These are phyloP conservation scores for Carpinus fangiana DNA, from an alignment of 306 rosid genomes.

Conservation along the genomic window DNA sequence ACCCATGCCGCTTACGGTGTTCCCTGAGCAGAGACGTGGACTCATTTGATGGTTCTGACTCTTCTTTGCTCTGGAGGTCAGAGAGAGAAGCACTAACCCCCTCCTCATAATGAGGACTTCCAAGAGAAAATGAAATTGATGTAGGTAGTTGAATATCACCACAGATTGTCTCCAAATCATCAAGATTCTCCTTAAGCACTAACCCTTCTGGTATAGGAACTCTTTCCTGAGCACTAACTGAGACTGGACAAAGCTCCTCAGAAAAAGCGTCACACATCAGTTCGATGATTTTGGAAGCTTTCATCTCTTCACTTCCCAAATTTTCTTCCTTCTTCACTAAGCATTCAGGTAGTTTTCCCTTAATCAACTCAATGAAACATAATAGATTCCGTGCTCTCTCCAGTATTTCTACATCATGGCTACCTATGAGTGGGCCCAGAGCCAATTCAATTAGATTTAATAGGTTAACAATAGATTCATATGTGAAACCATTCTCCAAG, in stretches of 20 bases:
- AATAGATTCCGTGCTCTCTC: constrained; percentile 76
- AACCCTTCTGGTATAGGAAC: constrained; percentile 82
- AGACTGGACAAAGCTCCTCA: constrained; percentile 76
- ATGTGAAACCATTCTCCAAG: constrained; percentile 33
- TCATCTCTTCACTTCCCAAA: constrained; percentile 37
- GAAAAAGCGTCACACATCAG: constrained; percentile 55
- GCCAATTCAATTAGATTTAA: constrained; percentile 57
- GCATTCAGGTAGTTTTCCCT: constrained; percentile 38
- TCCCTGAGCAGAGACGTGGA: constrained; percentile 72
- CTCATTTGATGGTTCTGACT: constrained; percentile 53
- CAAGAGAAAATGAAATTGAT: constrained; percentile 40
- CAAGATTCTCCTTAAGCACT: constrained; percentile 69
- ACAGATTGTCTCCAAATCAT: constrained; percentile 58
- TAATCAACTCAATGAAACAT: constrained; percentile 62
- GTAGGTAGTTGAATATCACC: constrained; percentile 61
- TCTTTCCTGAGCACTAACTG: constrained; percentile 70
- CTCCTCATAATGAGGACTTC: constrained; percentile 40
- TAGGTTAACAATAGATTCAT: constrained; percentile 49
- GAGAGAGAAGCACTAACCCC: constrained; percentile 37
- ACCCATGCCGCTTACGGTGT: constrained; percentile 88
- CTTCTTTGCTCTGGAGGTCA: constrained; percentile 44
- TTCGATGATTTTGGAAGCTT: constrained; percentile 44
- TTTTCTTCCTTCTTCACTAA: constrained; percentile 39
- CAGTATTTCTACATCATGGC: constrained; percentile 75
- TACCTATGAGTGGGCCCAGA: constrained; percentile 53